Conservation (phyloP, 2,329 filamentous ascomycete genomes). For the Aspergillus sp. region DNA sequence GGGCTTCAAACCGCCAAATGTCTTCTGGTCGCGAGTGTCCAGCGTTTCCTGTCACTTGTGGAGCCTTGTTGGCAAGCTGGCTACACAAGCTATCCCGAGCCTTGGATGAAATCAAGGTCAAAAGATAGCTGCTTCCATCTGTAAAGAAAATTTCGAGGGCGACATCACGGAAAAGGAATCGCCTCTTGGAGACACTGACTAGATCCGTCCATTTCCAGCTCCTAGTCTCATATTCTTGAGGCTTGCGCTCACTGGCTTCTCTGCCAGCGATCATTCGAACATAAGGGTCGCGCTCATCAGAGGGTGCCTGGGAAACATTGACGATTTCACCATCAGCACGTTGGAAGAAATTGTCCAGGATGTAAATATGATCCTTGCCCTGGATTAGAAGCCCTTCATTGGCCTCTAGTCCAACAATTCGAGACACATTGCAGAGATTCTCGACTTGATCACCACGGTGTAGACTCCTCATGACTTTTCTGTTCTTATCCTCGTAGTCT, state of each 20-base stretch:
- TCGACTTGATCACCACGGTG: conserved; percentile 91
- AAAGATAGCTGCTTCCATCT: conserved; percentile 90
- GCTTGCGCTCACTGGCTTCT: conserved; percentile 63
- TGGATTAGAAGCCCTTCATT: conserved; percentile 92
- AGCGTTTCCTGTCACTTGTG: conserved; percentile 73
- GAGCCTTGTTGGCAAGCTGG: conserved; percentile 77
- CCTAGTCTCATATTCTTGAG: conserved; percentile 77
- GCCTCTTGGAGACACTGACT: conserved; percentile 91
- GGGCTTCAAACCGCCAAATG: conserved; percentile 85
- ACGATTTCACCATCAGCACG: conserved; percentile 94
- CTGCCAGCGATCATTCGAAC: conserved; percentile 88
- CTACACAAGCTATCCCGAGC: conserved; percentile 79
- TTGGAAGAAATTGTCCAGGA: conserved; percentile 96
- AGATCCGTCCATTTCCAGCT: conserved; percentile 95
- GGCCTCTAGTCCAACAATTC: conserved; percentile 90
- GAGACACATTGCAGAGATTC: conserved; percentile 91
- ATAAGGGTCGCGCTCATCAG: conserved; percentile 92
- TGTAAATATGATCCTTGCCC: conserved; percentile 88
- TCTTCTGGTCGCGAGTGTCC: conserved; percentile 80
- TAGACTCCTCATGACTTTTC: conserved; percentile 93
- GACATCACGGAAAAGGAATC: conserved; percentile 93
- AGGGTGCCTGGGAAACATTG: conserved; percentile 90
- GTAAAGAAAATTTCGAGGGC: conserved; percentile 98
- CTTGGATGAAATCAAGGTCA: conserved; percentile 77
- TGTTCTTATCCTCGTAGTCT: conserved; percentile 94